Evolutionary conservation across 306 rosid species (phyloP), one percentile per base, ranked within the genome.

Genomic region (Cajanus cajan): DNA sequence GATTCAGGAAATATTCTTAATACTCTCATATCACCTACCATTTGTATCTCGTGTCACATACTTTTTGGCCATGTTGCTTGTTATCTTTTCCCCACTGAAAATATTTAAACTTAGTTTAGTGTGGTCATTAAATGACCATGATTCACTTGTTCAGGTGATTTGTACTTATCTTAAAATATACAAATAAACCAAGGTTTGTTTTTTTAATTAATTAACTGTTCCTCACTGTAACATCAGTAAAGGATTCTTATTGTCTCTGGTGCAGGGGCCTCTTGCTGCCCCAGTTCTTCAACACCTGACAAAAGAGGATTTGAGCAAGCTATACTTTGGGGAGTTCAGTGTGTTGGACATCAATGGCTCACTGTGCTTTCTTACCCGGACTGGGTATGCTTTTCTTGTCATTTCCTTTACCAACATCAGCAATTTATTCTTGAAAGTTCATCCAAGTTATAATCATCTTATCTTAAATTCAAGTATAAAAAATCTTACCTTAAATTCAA

Each of bases 201-300:
- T 72, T 74, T 70, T 37, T 36, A 63, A 73, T 39, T 83, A 36
- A 47, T 74, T 33, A 77, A 13, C 8, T 37, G 48, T 65, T 40
- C 21, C 72, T 71, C 54, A 22, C 9, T 14, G 55, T 73, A 21
- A 71, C 73, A 63, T 51, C 15, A 59, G 34, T 58, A 12, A 39
- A 68, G 58, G 41, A 68, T 78, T 77, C 51, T 76, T 28, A 2
- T 47, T 86, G 71, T 77, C 25, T 74, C 39, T 78, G 74, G 47
- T 79, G 40, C 87, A 92, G 98, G 98, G 98, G 68, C 98, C 97
- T 81, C 97, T 94, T 87, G 94, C 97, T 82, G 96, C 88, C 39
- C 92, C 96, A 55, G 86, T 80, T 85, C 98, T 94, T 83, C 98
- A 94, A 85, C 90, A 88, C 84, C 83, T 94, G 87, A 90, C 93